Base-by-base conservation (phyloP, 2,329 filamentous ascomycete genomes). In the Neonectria faginata region DNA sequence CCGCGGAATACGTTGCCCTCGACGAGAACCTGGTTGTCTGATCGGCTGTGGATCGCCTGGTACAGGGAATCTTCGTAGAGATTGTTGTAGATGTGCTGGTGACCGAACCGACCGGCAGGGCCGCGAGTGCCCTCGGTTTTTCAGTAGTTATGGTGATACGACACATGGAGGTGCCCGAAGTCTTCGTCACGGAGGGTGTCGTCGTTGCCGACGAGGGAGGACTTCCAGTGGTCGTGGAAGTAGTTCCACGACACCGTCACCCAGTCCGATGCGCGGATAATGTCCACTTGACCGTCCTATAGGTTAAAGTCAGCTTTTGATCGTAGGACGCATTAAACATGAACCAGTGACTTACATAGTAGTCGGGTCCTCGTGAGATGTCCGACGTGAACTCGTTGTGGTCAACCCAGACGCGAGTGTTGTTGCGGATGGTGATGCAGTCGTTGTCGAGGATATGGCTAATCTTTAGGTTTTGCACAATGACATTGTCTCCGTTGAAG, bases 71-170 rank as follows among this genome's bases (percentile, higher is more conserved):
- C 80, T 51, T 81, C 78, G 69, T 84, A 84, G 11, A 82, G 73
- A 70, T 84, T 84, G 74, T 80, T 85, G 73, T 83, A 85, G 56
- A 85, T 65, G 60, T 85, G 83, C 61, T 82, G 81, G 57, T 81
- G 79, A 2, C 83, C 83, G 69, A 85, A 85, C 2, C 83, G 81
- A 2, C 82, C 81, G 3, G 83, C 82, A 1, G 83, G 83, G 0
- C 81, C 82, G 8, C 83, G 79, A 0, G 83, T 85, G 48, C 82
- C 82, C 60, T 76, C 72, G 65, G 83, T 81, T 22, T 72, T 69
- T 81, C 80, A 84, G 73, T 82, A 76, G 75, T 85, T 85, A 71
- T 85, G 82, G 69, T 85, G 82, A 65, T 84, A 85, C 0, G 81
- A 84, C 59, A 85, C 70, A 70, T 82, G 82, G 7, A 85, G 77